Evolutionary conservation across 768 basidiomycete species (phyloP).

Genomic region (Phanerochaete sordida): DNA sequence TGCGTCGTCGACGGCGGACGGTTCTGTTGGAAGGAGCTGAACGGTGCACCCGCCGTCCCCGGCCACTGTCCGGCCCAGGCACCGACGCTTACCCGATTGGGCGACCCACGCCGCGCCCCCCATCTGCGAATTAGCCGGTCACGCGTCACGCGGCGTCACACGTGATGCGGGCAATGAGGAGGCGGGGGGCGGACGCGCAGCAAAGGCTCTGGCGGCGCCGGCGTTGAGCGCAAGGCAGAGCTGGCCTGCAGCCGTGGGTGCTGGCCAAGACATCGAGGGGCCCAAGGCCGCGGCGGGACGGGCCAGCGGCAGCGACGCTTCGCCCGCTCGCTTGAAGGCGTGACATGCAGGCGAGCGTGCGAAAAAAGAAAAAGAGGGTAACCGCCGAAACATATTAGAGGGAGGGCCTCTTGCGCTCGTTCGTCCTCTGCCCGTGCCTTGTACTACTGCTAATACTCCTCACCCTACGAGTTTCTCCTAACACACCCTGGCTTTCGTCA

Average conservation of each 20-base stretch:
- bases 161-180: neutral
- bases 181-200: neutral
- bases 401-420: neutral
- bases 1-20: neutral
- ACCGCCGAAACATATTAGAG: constrained; percentile 22
- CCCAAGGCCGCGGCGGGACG: too few relatives aligned
- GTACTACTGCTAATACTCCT: constrained; percentile 30
- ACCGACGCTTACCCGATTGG: constrained; percentile 5
- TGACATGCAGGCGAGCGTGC: constrained; percentile 6
- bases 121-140: neutral
- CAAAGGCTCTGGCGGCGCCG: neutral
- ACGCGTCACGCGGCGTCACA: neutral
- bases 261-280: neutral
- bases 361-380: constrained; percentile 26
- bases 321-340: constrained; percentile 9
- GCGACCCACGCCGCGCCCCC: neutral
- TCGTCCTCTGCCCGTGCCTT: constrained; percentile 23
- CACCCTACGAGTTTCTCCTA: constrained; percentile 14
- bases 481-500: constrained; percentile 23
- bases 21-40: neutral
- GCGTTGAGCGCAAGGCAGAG: too few relatives aligned
- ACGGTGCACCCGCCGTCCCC: neutral
- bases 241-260: too few relatives aligned
- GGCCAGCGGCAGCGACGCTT: too few relatives aligned
- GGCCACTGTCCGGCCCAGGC: constrained; percentile 5